These are phyloP conservation scores for Oryza meridionalis DNA, from an alignment of 176 grass and related monocot species.

Conservation along the genomic window DNA sequence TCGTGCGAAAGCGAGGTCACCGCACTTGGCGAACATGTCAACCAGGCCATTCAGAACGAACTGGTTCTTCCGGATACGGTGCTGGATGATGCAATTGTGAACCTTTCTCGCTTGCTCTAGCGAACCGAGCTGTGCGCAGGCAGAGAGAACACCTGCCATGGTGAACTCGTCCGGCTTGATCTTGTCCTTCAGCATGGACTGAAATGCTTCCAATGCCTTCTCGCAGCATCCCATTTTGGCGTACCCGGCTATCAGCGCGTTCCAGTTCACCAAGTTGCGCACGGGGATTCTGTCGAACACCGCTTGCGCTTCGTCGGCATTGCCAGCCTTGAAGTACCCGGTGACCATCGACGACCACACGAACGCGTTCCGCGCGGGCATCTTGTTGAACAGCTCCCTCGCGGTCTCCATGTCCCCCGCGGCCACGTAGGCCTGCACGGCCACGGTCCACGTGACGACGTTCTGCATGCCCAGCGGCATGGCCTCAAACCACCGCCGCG, in stretches of 20 bases:
- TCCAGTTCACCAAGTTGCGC: conserved; percentile 71
- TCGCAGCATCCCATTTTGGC: conserved; percentile 53
- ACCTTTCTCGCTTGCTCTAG: conserved; percentile 51
- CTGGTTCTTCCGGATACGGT: conserved; percentile 58
- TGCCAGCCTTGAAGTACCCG: conserved; percentile 66
- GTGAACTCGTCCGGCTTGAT: conserved; percentile 64
- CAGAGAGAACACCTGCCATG: conserved; percentile 61
- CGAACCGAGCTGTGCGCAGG: conserved; percentile 66
- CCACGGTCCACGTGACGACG: conserved; percentile 60
- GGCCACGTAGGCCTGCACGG: conserved; percentile 53
- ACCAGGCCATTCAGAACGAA: conserved; percentile 70
- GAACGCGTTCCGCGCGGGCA: conserved; percentile 58
- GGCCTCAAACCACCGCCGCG: conserved; percentile 44
- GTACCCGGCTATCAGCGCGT: conserved; percentile 57
- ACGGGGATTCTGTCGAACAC: conserved; percentile 55
- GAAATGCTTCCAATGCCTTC: conserved; percentile 53
- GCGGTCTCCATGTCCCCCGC: conserved; percentile 53
- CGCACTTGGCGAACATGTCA: conserved; percentile 83
- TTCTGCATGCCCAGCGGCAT: conserved; percentile 43
- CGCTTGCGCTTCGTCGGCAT: conserved; percentile 21
- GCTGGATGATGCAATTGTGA: conserved; percentile 53
- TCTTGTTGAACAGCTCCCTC: conserved; percentile 59
- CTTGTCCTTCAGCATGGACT: conserved; percentile 39
- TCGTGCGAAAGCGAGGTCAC: conserved; percentile 49
- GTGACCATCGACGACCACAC: conserved; percentile 75